These are phyloP conservation scores for Phytophthora multivora DNA, from an alignment of 352 stramenopile genomes.

Conservation along the genomic window DNA sequence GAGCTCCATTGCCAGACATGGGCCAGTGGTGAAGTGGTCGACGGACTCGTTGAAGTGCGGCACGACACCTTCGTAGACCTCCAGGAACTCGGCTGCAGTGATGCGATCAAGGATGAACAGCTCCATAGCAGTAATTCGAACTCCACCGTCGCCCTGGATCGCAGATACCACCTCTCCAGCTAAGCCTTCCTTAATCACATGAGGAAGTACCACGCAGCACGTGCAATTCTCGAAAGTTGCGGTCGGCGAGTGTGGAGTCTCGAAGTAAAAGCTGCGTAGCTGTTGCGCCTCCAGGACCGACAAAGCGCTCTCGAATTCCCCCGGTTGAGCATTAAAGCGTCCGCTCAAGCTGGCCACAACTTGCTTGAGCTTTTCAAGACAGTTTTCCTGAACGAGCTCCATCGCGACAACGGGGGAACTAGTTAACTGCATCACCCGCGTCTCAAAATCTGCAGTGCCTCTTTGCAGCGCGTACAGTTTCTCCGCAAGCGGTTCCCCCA, in stretches of 20 bases:
- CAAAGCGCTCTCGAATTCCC: slow-evolving; percentile 55
- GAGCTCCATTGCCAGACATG: slow-evolving; percentile 92
- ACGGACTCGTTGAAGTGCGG: slow-evolving; percentile 91
- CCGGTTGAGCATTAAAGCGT: slow-evolving; percentile 46
- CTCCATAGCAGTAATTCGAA: slow-evolving; percentile 88
- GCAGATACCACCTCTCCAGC: slow-evolving; percentile 84
- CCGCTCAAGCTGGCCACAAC: slow-evolving; percentile 47
- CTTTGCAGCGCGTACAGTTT: slow-evolving; percentile 59
- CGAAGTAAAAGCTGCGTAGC: slow-evolving; percentile 67
- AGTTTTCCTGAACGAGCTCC: slow-evolving; percentile 77
- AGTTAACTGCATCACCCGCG: slow-evolving; percentile 45
- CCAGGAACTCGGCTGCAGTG: slow-evolving; percentile 91
- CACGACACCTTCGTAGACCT: slow-evolving; percentile 92
- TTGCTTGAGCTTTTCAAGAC: slow-evolving; percentile 66
- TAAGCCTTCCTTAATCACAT: slow-evolving; percentile 89
- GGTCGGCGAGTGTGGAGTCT: slow-evolving; percentile 55
- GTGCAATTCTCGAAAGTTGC: slow-evolving; percentile 90
- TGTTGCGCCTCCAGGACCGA: slow-evolving; percentile 63
- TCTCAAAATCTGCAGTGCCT: slow-evolving; percentile 34
- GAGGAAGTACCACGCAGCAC: slow-evolving; percentile 92
- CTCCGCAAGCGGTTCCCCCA: slow-evolving; percentile 52
- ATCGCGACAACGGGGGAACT: slow-evolving; percentile 59
- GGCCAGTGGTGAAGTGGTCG: slow-evolving; percentile 88
- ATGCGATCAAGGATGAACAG: slow-evolving; percentile 88
- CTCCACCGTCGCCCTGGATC: slow-evolving; percentile 68